A percentile compares a stretch with the other conserved stretches of the same genome.
Evolutionary conservation across 1,139 yeast species (phyloP).

Genomic region (Sugiyamaella paludigena): DNA sequence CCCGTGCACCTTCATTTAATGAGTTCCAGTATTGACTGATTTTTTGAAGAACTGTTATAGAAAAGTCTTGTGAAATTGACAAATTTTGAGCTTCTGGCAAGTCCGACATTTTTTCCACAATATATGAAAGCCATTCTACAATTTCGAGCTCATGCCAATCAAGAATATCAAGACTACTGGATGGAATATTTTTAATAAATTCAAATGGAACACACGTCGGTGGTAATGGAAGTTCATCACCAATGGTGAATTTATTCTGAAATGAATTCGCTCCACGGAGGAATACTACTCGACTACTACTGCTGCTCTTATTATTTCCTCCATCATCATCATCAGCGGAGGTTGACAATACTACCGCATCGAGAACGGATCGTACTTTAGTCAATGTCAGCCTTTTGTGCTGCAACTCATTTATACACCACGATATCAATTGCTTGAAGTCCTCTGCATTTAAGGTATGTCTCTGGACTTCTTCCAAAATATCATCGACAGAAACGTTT

Average conservation of each 20-base stretch:
- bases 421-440: conserved; percentile 24
- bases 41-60: conserved; percentile 30
- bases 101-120: conserved; percentile 18
- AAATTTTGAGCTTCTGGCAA: conserved; percentile 25
- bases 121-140: conserved; percentile 32
- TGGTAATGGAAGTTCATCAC: conserved; percentile 36
- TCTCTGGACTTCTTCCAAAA: conserved; percentile 31
- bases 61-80: conserved; percentile 29
- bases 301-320: neutral
- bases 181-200: conserved; percentile 23
- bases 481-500: conserved; percentile 29
- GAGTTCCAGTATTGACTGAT: conserved; percentile 33
- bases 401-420: conserved; percentile 22
- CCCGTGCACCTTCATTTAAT: conserved; percentile 18
- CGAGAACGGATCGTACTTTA: neutral
- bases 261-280: conserved; percentile 27
- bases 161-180: conserved; percentile 24
- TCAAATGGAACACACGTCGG: conserved; percentile 32
- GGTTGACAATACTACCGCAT: conserved; percentile 10
- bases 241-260: conserved; percentile 30
- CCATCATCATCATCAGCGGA: neutral
- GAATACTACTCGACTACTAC: conserved; percentile 16
- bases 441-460: conserved; percentile 28
- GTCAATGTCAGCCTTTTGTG: conserved; percentile 2
- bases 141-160: conserved; percentile 34